Evolutionary conservation across 805 yeast genomes (phyloP).

Genomic region (Kuraishia floccosa): DNA sequence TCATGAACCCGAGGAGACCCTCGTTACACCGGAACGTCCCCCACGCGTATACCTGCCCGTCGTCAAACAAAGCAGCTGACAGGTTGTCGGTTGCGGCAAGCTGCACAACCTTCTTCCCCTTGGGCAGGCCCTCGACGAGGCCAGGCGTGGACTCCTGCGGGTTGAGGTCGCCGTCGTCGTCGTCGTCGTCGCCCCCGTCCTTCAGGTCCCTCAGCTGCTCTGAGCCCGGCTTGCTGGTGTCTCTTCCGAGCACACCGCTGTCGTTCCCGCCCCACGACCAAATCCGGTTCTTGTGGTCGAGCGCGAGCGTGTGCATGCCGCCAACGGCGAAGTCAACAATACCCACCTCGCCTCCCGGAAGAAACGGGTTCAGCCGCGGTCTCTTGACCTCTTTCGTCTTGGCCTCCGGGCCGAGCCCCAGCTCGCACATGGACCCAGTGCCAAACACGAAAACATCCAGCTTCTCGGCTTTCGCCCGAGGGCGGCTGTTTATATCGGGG

Average conservation of each 20-base stretch:
- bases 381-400: slow-evolving; percentile 89
- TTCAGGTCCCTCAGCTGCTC: slow-evolving; percentile 61
- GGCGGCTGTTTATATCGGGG: slow-evolving; percentile 30
- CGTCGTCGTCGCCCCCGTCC: slow-evolving; percentile 47
- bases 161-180: slow-evolving; percentile 78
- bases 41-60: slow-evolving; percentile 94
- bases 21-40: slow-evolving; percentile 94
- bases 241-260: slow-evolving; percentile 84
- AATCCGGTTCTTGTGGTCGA: slow-evolving; percentile 64
- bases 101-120: slow-evolving; percentile 52
- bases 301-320: slow-evolving; percentile 87
- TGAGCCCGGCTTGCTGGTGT: slow-evolving; percentile 47
- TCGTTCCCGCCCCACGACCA: slow-evolving; percentile 99
- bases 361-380: slow-evolving; percentile 80
- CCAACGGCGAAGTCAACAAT: slow-evolving; percentile 89
- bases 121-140: slow-evolving; percentile 56
- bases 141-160: slow-evolving; percentile 86
- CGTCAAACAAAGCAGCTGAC: slow-evolving; percentile 66
- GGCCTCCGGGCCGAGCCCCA: slow-evolving; percentile 94
- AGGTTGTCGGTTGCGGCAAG: slow-evolving; percentile 88
- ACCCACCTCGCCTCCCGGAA: slow-evolving; percentile 49
- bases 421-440: slow-evolving; percentile 93
- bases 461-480: slow-evolving; percentile 26
- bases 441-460: slow-evolving; percentile 91
- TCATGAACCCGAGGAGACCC: slow-evolving; percentile 78